phyloP scores from a whole-genome alignment of 2,329 filamentous ascomycete genomes.

The Hypocreales sp. region DNA sequence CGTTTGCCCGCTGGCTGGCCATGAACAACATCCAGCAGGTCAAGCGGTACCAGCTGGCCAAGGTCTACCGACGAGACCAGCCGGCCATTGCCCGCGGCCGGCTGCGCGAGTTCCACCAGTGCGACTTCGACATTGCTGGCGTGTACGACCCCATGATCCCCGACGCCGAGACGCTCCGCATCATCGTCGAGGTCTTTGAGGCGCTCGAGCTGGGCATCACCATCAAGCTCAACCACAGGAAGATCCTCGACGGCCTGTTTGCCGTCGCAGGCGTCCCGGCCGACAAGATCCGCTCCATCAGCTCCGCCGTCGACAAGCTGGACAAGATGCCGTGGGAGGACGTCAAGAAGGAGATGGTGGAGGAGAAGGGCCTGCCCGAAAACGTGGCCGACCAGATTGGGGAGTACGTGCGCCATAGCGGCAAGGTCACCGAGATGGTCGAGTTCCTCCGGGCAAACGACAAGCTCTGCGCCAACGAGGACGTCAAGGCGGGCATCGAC shows the following conservation, averaged over 20 bases:
- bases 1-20: conserved; percentile 23
- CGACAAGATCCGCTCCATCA: conserved; percentile 79
- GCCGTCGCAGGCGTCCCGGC: conserved; percentile 76
- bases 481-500: conserved; percentile 62
- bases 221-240: conserved; percentile 90
- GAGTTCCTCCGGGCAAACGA: conserved; percentile 53
- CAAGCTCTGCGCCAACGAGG: conserved; percentile 52
- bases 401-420: conserved; percentile 66
- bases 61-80: conserved; percentile 45
- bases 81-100: conserved; percentile 70
- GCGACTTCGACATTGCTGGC: conserved; percentile 91
- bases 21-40: conserved; percentile 80
- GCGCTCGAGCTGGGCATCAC: conserved; percentile 59
- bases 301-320: conserved; percentile 87
- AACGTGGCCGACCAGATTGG: conserved; percentile 78
- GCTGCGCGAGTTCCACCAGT: conserved; percentile 95
- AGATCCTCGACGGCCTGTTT: conserved; percentile 87
- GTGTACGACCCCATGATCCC: conserved; percentile 81
- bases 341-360: conserved; percentile 83
- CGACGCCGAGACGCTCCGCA: conserved; percentile 76
- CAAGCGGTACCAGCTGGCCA: conserved; percentile 91
- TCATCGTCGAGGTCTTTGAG: conserved; percentile 75
- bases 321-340: conserved; percentile 87
- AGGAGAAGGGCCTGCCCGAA: conserved; percentile 58
- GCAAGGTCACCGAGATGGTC: conserved; percentile 53